phyloP scores from a whole-genome alignment of 257 asterid genomes.

The Scutellaria baicalensis region DNA sequence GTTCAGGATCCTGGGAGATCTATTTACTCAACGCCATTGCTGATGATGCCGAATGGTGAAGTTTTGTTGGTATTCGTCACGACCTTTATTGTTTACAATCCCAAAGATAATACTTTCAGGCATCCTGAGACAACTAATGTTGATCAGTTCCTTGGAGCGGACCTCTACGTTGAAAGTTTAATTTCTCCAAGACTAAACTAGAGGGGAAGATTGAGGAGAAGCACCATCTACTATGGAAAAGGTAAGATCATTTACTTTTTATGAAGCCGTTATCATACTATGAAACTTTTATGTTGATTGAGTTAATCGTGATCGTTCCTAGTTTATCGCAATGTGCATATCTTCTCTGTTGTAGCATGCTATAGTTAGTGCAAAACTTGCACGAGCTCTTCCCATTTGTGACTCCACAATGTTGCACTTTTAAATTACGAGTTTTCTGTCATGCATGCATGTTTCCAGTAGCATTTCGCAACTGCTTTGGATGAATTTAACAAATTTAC shows the following conservation, averaged over 20 bases:
- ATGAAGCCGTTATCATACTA: background rate
- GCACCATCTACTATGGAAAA: background rate
- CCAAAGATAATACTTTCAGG: constrained; percentile 15
- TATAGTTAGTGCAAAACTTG: background rate
- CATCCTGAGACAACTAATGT: constrained; percentile 7
- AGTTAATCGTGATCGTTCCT: background rate
- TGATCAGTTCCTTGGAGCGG: constrained; percentile 17
- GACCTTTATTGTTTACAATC: constrained; percentile 26
- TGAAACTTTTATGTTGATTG: background rate
- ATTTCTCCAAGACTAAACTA: constrained; percentile 18
- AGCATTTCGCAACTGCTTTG: too few relatives aligned
- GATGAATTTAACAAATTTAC: too few relatives aligned
- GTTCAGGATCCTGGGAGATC: background rate
- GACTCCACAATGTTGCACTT: background rate
- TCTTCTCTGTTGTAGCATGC: background rate
- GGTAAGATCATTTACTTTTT: background rate
- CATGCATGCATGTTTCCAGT: too few relatives aligned
- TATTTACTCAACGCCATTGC: constrained; percentile 18
- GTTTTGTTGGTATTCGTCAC: constrained; percentile 20
- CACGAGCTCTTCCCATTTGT: background rate
- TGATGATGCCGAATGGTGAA: constrained; percentile 27
- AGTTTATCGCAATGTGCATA: background rate
- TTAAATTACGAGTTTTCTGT: too few relatives aligned
- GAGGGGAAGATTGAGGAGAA: background rate
- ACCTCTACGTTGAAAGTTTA: constrained; percentile 37